A percentile compares a stretch with the other conserved stretches of the same genome.
Conservation (phyloP, 2,329 filamentous ascomycete species). For the Penicillium expansum region DNA sequence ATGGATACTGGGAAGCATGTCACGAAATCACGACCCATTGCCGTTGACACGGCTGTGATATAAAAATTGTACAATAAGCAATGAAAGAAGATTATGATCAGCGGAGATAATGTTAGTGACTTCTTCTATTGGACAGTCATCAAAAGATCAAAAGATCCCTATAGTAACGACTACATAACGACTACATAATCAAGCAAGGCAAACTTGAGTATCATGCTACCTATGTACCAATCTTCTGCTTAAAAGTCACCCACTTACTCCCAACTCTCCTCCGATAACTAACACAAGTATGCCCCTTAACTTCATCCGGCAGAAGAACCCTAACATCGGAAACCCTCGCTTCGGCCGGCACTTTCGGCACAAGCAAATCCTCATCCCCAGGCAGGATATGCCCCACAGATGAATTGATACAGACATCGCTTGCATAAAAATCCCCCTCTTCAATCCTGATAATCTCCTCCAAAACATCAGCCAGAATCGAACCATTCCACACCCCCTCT, state of each 20-base stretch:
- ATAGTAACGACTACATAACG: no score
- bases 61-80: constrained; percentile 15
- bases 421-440: constrained; percentile 6
- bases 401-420: neutral
- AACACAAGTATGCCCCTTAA: constrained; percentile 7
- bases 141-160: no score
- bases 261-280: constrained; percentile 7
- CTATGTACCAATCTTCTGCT: neutral
- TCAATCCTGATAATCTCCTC: constrained; percentile 14
- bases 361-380: neutral
- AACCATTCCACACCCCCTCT: constrained; percentile 20
- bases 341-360: constrained; percentile 3
- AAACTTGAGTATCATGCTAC: no score
- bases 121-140: no score
- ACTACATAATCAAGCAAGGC: no score
- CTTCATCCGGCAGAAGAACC: constrained; percentile 12
- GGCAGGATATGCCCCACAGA: neutral
- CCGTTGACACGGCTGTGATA: neutral
- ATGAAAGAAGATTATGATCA: neutral
- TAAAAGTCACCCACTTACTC: constrained; percentile 3
- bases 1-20: constrained; percentile 9
- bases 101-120: neutral
- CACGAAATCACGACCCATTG: constrained; percentile 18
- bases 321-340: constrained; percentile 11
- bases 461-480: constrained; percentile 14